Evolutionary conservation across 345 rosid species (phyloP), one percentile per base, ranked within the genome.

Genomic region (Nasturtium officinale): DNA sequence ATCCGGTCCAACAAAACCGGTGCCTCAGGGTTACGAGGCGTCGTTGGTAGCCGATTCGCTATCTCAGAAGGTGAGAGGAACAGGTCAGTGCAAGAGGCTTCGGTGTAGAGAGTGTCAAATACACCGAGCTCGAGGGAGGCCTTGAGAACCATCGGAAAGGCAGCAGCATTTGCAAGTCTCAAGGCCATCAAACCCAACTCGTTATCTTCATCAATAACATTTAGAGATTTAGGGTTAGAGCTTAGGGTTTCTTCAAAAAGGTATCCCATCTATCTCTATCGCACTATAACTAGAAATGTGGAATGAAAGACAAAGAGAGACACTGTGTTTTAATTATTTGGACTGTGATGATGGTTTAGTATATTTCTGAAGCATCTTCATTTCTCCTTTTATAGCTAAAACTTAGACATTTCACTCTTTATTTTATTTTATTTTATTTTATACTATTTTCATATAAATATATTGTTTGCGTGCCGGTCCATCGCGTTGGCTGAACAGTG

Each of bases 91-190:
- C 59, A 69, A 7, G 59, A 63, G 2, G 72, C 74, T 8, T 79
- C 33, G 2, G 74, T 21, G 37, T 40, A 77, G 64, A 87, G 73
- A 30, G 75, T 70, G 80, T 82, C 84, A 0, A 87, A 65, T 63
- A 84, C 62, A 54, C 79, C 82, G 9, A 85, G 83, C 67, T 87
- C 84, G 0, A 87, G 9, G 16, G 81, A 56, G 1, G 89, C 80
- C 35, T 80, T 84, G 16, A 85, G 80, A 0, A 82, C 80, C 92
- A 83, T 80, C 0, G 85, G 85, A 35, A 80, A 68, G 9, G 74
- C 76, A 0, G 61, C 71, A 0, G 81, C 77, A 21, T 65, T 73
- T 25, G 85, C 80, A 25, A 84, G 28, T 42, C 80, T 48, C 1
- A 77, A 46, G 26, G 86, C 90, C 57, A 60, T 74, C 72, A 67